Evolutionary conservation across 306 rosid species (phyloP), one percentile per base, ranked within the genome.

Genomic region (Adenanthera pavonina): DNA sequence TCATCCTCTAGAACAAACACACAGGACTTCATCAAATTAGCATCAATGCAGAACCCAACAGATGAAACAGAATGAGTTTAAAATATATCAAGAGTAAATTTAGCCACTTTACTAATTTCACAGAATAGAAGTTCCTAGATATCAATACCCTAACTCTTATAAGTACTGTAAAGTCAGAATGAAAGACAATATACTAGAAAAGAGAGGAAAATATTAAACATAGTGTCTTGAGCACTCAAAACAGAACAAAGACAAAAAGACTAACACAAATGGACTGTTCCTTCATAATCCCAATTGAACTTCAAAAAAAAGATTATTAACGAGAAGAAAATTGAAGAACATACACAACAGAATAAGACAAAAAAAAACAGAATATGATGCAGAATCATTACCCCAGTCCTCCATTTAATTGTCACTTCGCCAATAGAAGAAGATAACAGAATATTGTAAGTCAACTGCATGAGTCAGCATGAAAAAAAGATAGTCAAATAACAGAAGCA

Each of bases 1-100:
- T 74, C 85, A 14, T 87, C 89, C 84, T 89, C 94, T 89, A 86
- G 49, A 61, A 69, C 19, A 53, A 41, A 65, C 30, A n/a, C 13
- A 6, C 20, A 77, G 14, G 69, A 15, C 38, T 61, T 36, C 19
- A 8, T 12, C 69, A 72, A 53, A 47, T 11, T 78, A 52, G 60
- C 3, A 5, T 65, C 17, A 56, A 52, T 49, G n/a, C 33, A 25
- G 1, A 16, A 36, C 17, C 76, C 54, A 17, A 40, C 17, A 3
- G 33, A 67, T 74, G 77, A 56, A 10, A 20, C 74, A 76, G 2
- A 19, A 20, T 17, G 62, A 3, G 2, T 44, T 14, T 52, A 0
- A 17, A 54, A n/a, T n/a, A 54, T 54, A 54, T 46, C 49, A 48
- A 8, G 13, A 7, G 34, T 56, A 19, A 56, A 59, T 36, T 35